Evolutionary conservation across 2,329 filamentous ascomycete species (phyloP).

Genomic region (Colletotrichum sp.): DNA sequence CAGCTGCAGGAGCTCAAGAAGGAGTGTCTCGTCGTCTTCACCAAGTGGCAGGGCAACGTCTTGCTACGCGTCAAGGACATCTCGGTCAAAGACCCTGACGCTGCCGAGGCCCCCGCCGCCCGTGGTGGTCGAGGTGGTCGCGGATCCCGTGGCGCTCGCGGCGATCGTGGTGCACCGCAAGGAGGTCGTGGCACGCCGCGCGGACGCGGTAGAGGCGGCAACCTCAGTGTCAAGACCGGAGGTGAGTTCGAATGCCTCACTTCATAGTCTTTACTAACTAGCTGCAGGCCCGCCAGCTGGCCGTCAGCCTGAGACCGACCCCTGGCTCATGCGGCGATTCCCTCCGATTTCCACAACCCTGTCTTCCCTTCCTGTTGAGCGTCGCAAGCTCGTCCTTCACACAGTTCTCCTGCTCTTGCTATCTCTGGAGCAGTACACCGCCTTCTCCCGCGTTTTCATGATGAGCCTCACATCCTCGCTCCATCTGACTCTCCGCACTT

Average conservation of each 20-base stretch:
- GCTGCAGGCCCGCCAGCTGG: not conserved
- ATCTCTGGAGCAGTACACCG: constrained; percentile 78
- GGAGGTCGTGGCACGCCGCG: constrained; percentile 13
- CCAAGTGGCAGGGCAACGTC: constrained; percentile 79
- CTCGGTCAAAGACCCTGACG: constrained; percentile 50
- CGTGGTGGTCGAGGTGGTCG: constrained; percentile 40
- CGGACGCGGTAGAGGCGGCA: constrained; percentile 16
- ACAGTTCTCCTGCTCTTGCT: constrained; percentile 74
- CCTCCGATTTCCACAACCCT: constrained; percentile 67
- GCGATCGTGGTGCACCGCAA: constrained; percentile 17
- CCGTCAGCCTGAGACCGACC: constrained; percentile 42
- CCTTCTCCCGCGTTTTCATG: constrained; percentile 75
- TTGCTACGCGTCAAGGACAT: constrained; percentile 75
- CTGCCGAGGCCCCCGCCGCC: constrained; percentile 22
- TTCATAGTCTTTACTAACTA: not conserved
- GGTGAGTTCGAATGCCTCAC: not conserved
- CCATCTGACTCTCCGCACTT: constrained; percentile 65
- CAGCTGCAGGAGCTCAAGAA: constrained; percentile 64
- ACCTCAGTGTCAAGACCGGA: constrained; percentile 24
- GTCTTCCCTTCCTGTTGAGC: constrained; percentile 62
- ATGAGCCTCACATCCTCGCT: constrained; percentile 74
- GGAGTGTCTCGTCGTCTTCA: constrained; percentile 73
- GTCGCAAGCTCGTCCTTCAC: constrained; percentile 72
- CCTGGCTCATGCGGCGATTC: constrained; percentile 54
- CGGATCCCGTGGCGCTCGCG: constrained; percentile 25